Evolutionary conservation across 768 basidiomycete genomes (phyloP), one percentile per base, ranked within the genome.

Genomic region (Boletus bicolor): DNA sequence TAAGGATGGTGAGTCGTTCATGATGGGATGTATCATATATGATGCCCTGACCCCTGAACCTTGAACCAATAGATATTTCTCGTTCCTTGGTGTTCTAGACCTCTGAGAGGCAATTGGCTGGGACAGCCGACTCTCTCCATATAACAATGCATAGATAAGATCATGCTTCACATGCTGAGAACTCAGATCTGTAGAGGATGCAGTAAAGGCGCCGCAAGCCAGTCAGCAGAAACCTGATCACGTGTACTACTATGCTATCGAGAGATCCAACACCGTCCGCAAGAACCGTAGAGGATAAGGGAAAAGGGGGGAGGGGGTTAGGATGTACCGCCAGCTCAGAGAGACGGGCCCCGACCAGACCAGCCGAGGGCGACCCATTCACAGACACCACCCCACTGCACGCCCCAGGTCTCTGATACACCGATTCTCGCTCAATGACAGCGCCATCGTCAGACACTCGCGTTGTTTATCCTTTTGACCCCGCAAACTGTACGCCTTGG

Each of bases 401-500:
- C 65, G 72, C 9, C 79, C 78, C 11, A 86, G 67, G 54, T 89
- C 84, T 56, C 89, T 75, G n/a, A 91, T 76, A 30, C 83, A 80
- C 51, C 86, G 70, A 28, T 77, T 73, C 63, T 89, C 85, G 21
- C 83, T 78, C 52, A 89, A 69, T 56, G 75, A 72, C 60, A 96
- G 68, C 17, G 93, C 93, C 61, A 76, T 82, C 44, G 73, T 76
- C 55, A 95, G 73, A 64, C 89, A 89, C 69, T 94, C 90, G 52
- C 82, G 77, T 64, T 91, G 89, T 48, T 82, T 76, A 49, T 84
- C 86, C 58, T 80, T 82, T 49, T 87, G 79, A 2, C 82, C 87
- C 64, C 91, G 91, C 61, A 85, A 66, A 46, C 86, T 84, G 64
- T 89, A 89, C 24, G 87, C 87, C 64, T 86, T 91, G 7, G 86